Percentiles rank a stretch among this genome's conserved stretches.
These are phyloP conservation scores for Hanseniaspora singularis DNA, from an alignment of 805 yeast species.

Conservation along the genomic window DNA sequence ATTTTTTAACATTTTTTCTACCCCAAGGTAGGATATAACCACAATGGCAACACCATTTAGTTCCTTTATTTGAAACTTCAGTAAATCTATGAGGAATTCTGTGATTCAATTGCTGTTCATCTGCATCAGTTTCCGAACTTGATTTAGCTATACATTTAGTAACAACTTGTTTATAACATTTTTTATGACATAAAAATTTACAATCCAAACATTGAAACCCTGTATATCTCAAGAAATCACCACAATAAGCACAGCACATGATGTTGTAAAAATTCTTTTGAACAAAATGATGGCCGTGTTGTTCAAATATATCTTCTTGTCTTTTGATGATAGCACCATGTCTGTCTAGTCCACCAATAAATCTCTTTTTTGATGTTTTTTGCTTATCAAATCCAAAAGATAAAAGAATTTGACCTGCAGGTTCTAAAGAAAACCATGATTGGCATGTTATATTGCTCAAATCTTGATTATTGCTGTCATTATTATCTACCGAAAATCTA, in stretches of 20 bases:
- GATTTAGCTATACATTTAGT: conserved; percentile 75
- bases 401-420: conserved; percentile 79
- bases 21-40: conserved; percentile 96
- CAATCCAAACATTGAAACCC: conserved; percentile 82
- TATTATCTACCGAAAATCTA: too few species aligned
- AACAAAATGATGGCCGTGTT: conserved; percentile 93
- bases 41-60: conserved; percentile 99
- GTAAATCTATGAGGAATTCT: conserved; percentile 95
- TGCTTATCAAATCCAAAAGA: conserved; percentile 71
- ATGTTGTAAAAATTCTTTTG: conserved; percentile 90
- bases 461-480: background rate
- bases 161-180: conserved; percentile 68
- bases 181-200: conserved; percentile 66
- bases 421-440: conserved; percentile 85
- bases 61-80: conserved; percentile 82
- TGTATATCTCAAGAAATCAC: conserved; percentile 81
- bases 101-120: conserved; percentile 77
- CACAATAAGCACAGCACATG: conserved; percentile 96
- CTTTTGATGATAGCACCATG: conserved; percentile 96
- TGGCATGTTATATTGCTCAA: conserved; percentile 36
- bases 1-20: conserved; percentile 78
- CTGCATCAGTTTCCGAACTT: conserved; percentile 54
- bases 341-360: conserved; percentile 66
- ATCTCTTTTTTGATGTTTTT: conserved; percentile 35
- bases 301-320: conserved; percentile 78